Percentiles rank a stretch among this genome's conserved stretches.
phyloP scores from a whole-genome alignment of 108 stramenopile species.

The Schizochytrium sp. region DNA sequence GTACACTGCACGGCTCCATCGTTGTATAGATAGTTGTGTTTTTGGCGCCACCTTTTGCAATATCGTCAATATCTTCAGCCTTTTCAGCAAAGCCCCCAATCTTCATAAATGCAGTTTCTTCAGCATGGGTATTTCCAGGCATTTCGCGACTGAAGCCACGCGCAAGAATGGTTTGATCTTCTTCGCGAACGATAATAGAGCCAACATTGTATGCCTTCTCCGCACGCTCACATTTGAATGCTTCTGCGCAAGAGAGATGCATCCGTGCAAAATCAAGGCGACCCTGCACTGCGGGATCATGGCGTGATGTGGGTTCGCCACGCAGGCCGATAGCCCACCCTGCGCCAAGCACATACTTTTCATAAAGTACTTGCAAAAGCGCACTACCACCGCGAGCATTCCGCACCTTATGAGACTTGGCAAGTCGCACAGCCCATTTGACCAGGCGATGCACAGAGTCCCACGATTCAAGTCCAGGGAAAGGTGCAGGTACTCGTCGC shows the following conservation, averaged over 20 bases:
- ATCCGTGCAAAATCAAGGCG: constrained; percentile 27
- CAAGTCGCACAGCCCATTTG: constrained; percentile 18
- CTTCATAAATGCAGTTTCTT: constrained; percentile 63
- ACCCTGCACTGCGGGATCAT: constrained; percentile 3
- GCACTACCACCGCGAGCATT: constrained; percentile 11
- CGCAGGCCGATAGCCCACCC: constrained; percentile 32
- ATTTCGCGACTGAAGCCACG: constrained; percentile 62
- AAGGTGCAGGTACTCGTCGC: constrained; percentile 1
- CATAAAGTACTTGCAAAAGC: not conserved
- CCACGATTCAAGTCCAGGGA: constrained; percentile 31
- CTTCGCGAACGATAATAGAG: not conserved
- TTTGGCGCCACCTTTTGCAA: not conserved
- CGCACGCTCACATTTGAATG: constrained; percentile 48
- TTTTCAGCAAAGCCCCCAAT: not conserved
- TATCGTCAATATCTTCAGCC: constrained; percentile 6
- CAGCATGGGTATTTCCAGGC: constrained; percentile 64
- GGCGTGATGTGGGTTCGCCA: not conserved
- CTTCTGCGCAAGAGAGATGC: constrained; percentile 47
- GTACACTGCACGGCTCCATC: constrained; percentile 62
- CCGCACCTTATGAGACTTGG: not conserved
- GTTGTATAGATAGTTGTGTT: constrained; percentile 55
- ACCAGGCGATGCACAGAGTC: not conserved
- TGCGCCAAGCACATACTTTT: constrained; percentile 16
- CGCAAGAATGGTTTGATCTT: not conserved
- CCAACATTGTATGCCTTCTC: constrained; percentile 57